Evolutionary conservation across 306 rosid species (phyloP), one percentile per base, ranked within the genome.

Genomic region (Comarum palustre): DNA sequence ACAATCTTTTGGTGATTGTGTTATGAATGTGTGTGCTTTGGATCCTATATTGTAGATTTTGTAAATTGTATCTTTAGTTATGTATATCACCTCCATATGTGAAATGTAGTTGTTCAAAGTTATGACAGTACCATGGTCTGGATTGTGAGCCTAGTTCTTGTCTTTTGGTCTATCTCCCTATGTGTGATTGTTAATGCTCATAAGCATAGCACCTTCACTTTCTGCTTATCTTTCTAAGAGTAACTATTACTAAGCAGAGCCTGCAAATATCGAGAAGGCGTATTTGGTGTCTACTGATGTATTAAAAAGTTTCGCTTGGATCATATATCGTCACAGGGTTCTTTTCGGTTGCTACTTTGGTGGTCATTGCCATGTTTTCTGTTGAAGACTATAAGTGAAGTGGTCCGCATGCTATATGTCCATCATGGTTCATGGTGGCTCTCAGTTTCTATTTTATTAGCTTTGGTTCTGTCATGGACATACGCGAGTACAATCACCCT

Each of bases 401-500:
- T 86, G 2, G 32, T 84, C 55, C 90, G 87, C 25, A 77, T 87
- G 60, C 64, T 81, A 2, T 81, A 76, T 64, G 77, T 77, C 27
- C 72, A 74, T 43, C 86, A 68, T 16, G 82, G 79, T 38, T 87
- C 96, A 2, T 82, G 88, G 90, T 79, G 81, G 87, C 42, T 71
- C 19, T 89, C 97, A 1, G 14, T 82, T 66, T 82, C 81, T 63
- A 78, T 84, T 47, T 51, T 85, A 9, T 57, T 81, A 6, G 87
- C 85, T 47, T 68, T 84, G 77, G 79, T 87, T 59, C 43, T 83
- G 20, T 87, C 97, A 5, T 91, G 97, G 97, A 85, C 89, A 60
- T 91, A 89, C 45, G 87, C 83, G 81, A 87, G 93, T 80, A 75
- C 87, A 32, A 83, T 87, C 73, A 83, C 96, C 73, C 78, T 91